A percentile compares a stretch with the other conserved stretches of the same genome.
These are phyloP conservation scores for Bullera alba DNA, from an alignment of 768 basidiomycete genomes.

Conservation along the genomic window DNA sequence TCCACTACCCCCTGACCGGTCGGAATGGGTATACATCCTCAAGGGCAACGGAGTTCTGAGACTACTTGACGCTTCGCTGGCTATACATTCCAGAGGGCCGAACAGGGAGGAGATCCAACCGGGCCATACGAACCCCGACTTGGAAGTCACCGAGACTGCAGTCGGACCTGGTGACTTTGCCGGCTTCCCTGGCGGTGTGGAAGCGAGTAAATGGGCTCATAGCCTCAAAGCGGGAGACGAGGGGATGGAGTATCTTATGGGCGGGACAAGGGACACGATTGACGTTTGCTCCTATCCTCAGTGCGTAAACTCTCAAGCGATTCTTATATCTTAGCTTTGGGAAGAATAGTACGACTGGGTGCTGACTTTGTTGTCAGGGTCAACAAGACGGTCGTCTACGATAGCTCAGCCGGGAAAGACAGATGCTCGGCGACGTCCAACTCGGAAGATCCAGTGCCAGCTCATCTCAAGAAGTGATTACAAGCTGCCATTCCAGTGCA, in stretches of 20 bases:
- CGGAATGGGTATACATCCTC: slow-evolving; percentile 18
- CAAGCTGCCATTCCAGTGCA: too few relatives aligned
- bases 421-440: too few relatives aligned
- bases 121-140: neutral
- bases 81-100: neutral
- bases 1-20: slow-evolving; percentile 17
- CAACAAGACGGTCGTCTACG: too few relatives aligned
- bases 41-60: slow-evolving; percentile 2
- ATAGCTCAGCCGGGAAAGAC: too few relatives aligned
- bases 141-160: neutral
- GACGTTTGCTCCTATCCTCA: slow-evolving; percentile 16
- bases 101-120: neutral
- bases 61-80: slow-evolving; percentile 7
- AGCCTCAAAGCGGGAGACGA: slow-evolving; percentile 6
- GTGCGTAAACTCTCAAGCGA: slow-evolving; percentile 12
- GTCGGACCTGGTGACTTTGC: slow-evolving; percentile 14
- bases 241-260: slow-evolving; percentile 12
- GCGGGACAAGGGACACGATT: slow-evolving; percentile 9
- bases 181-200: slow-evolving; percentile 13
- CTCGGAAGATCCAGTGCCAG: too few relatives aligned
- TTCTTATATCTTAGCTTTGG: too few relatives aligned
- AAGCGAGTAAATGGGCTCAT: slow-evolving; percentile 12
- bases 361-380: too few relatives aligned
- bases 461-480: too few relatives aligned
- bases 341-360: too few relatives aligned